Evolutionary conservation across 2,329 filamentous ascomycete genomes (phyloP).

Genomic region (Colletotrichum tropicicola): DNA sequence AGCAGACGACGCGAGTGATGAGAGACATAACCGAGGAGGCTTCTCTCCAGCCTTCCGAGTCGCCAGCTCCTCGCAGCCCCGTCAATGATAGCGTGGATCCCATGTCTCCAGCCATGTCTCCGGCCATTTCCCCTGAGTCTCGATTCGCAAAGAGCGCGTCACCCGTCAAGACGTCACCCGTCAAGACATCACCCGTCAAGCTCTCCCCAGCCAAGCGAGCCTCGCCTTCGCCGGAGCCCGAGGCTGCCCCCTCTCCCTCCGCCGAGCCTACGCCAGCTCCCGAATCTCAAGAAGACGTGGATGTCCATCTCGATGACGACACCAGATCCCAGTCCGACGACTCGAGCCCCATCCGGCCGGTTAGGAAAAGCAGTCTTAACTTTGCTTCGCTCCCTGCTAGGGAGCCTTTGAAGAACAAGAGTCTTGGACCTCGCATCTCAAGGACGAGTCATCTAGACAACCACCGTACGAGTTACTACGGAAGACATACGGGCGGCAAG

Average conservation of each 20-base stretch:
- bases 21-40: slow-evolving; percentile 27
- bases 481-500: slow-evolving; percentile 77
- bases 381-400: slow-evolving; percentile 93
- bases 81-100: too few species aligned
- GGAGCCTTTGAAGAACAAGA: slow-evolving; percentile 89
- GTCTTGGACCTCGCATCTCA: slow-evolving; percentile 76
- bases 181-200: slow-evolving; percentile 31
- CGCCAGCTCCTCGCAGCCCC: slow-evolving; percentile 31
- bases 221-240: slow-evolving; percentile 27
- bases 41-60: slow-evolving; percentile 27
- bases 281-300: slow-evolving; percentile 21
- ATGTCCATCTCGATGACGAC: slow-evolving; percentile 52
- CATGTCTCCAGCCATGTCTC: slow-evolving; percentile 1
- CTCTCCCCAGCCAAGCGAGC: slow-evolving; percentile 35
- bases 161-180: slow-evolving; percentile 32
- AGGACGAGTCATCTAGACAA: slow-evolving; percentile 82
- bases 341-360: slow-evolving; percentile 78
- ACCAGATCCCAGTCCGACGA: slow-evolving; percentile 71
- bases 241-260: slow-evolving; percentile 4
- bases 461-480: slow-evolving; percentile 77
- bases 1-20: slow-evolving; percentile 44
- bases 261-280: slow-evolving; percentile 4
- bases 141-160: slow-evolving; percentile 34
- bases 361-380: slow-evolving; percentile 92
- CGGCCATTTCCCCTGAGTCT: slow-evolving; percentile 31